A percentile compares a stretch with the other conserved stretches of the same genome.
phyloP scores from a whole-genome alignment of 305 asterid species.

The Rubia occidens region DNA sequence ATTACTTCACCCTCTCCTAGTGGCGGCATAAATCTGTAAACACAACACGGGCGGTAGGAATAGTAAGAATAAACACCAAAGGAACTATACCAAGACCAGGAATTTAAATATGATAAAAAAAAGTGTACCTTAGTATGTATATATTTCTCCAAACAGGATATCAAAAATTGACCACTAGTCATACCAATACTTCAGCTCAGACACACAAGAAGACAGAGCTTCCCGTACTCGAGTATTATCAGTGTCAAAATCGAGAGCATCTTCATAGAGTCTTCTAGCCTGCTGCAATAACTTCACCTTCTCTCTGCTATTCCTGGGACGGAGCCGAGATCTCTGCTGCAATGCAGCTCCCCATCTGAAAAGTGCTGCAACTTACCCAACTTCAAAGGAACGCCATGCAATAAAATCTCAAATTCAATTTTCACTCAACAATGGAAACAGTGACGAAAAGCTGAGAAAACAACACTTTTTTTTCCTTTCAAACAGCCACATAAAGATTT shows the following conservation, averaged over 20 bases:
- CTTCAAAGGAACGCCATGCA: background rate
- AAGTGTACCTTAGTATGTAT: background rate
- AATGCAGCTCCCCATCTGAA: slow-evolving; percentile 81
- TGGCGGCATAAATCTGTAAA: background rate
- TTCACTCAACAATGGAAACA: background rate
- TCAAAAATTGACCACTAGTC: slow-evolving; percentile 17
- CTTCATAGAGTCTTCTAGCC: slow-evolving; percentile 71
- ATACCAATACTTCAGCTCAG: slow-evolving; percentile 63
- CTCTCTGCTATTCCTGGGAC: slow-evolving; percentile 64
- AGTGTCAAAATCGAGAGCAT: slow-evolving; percentile 68
- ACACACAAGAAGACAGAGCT: slow-evolving; percentile 61
- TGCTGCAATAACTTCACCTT: slow-evolving; percentile 77
- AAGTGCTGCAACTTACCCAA: slow-evolving; percentile 53
- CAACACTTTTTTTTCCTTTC: background rate
- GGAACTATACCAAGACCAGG: background rate
- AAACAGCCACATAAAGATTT: background rate
- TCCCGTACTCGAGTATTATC: slow-evolving; percentile 45
- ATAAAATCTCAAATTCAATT: background rate
- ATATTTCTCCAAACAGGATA: background rate
- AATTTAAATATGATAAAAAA: background rate
- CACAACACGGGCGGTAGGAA: background rate
- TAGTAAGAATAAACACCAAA: background rate
- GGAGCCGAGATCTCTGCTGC: slow-evolving; percentile 70
- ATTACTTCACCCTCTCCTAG: background rate
- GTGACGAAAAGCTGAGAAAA: background rate